A percentile compares a stretch with the other conserved stretches of the same genome.
These are phyloP conservation scores for Didymella glomerata DNA, from an alignment of 2,329 filamentous ascomycete genomes.

Conservation along the genomic window DNA sequence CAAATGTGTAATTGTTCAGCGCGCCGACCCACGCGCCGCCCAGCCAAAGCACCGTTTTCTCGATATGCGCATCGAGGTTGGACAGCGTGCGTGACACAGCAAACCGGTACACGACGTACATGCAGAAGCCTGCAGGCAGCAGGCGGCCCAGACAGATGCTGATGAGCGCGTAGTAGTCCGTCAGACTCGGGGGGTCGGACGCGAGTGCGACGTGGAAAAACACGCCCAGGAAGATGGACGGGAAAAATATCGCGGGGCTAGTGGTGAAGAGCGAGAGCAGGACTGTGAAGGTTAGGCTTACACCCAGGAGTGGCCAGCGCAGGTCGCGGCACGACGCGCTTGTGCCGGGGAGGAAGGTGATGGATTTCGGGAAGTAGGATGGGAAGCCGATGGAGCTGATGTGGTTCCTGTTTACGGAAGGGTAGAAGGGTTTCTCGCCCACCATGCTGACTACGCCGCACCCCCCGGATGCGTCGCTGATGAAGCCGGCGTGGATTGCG, in stretches of 20 bases:
- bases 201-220: conserved; percentile 92
- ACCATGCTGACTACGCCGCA: conserved; percentile 82
- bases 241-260: conserved; percentile 83
- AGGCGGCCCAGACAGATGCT: conserved; percentile 82
- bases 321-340: conserved; percentile 76
- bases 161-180: conserved; percentile 73
- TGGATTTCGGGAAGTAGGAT: conserved; percentile 89
- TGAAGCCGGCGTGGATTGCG: conserved; percentile 83
- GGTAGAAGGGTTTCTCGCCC: conserved; percentile 71
- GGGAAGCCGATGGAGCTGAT: conserved; percentile 82
- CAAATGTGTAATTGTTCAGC: conserved; percentile 93
- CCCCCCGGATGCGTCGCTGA: conserved; percentile 75
- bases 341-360: conserved; percentile 74
- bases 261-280: conserved; percentile 83
- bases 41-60: conserved; percentile 90
- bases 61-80: conserved; percentile 81
- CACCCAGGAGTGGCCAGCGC: conserved; percentile 82
- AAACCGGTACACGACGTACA: conserved; percentile 86
- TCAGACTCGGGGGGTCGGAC: conserved; percentile 80
- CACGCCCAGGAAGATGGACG: conserved; percentile 78
- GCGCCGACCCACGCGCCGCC: conserved; percentile 90
- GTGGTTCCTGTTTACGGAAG: conserved; percentile 71
- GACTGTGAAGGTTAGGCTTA: conserved; percentile 81
- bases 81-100: conserved; percentile 76
- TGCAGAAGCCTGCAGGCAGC: conserved; percentile 85